Percentiles rank a stretch among this genome's conserved stretches.
These are phyloP conservation scores for Boletellus emodensis DNA, from an alignment of 768 basidiomycete species.

Conservation along the genomic window DNA sequence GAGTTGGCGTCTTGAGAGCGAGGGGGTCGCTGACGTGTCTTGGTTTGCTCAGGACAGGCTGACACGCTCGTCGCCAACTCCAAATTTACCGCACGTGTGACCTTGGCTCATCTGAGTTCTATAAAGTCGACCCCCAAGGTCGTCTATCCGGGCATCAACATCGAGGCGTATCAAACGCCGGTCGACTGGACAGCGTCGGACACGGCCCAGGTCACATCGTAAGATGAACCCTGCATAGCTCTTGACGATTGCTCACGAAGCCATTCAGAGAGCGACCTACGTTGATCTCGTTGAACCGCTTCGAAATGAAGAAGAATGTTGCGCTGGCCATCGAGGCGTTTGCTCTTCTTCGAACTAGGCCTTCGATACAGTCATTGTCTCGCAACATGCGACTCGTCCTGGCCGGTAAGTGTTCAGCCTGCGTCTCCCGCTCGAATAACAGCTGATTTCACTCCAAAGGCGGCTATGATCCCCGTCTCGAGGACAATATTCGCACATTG, in stretches of 20 bases:
- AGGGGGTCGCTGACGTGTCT: not conserved
- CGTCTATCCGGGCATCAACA: conserved; percentile 96
- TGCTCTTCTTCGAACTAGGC: conserved; percentile 44
- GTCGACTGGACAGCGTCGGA: conserved; percentile 46
- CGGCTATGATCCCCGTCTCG: conserved; percentile 84
- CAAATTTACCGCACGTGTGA: conserved; percentile 80
- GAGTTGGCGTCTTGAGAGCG: not conserved
- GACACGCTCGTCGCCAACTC: conserved; percentile 93
- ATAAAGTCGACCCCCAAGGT: conserved; percentile 61
- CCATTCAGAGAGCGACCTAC: conserved; percentile 59
- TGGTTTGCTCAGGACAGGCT: conserved; percentile 61
- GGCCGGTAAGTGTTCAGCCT: conserved; percentile 50
- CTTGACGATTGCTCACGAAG: not conserved
- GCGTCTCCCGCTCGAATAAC: not conserved
- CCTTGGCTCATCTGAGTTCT: conserved; percentile 68
- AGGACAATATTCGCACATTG: conserved; percentile 78
- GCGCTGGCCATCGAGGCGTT: conserved; percentile 80
- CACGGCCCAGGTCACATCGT: conserved; percentile 56
- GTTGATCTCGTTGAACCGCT: conserved; percentile 86
- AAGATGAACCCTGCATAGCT: conserved; percentile 19
- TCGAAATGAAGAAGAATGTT: conserved; percentile 92
- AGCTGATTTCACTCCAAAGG: conserved; percentile 42
- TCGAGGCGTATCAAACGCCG: conserved; percentile 58
- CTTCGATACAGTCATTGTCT: conserved; percentile 18
- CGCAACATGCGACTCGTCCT: conserved; percentile 64